Percentiles rank a stretch among this genome's conserved stretches.
Conservation (phyloP, 108 stramenopile species). For the Nitzschia sp. region DNA sequence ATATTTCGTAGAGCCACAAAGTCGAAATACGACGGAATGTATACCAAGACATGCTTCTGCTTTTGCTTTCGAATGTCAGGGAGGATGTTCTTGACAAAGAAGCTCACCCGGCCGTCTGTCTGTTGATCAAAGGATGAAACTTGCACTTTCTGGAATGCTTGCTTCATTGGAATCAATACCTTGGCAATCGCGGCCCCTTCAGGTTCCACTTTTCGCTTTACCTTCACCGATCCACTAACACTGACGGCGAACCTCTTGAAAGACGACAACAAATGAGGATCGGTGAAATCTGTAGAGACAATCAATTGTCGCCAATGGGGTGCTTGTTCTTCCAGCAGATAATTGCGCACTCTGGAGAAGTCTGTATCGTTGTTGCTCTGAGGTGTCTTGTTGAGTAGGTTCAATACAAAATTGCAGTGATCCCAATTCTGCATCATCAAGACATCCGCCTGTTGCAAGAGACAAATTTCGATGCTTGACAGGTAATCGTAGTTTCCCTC, state of each 20-base stretch:
- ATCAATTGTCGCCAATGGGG: conserved; percentile 83
- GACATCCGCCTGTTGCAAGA: conserved; percentile 77
- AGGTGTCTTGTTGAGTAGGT: conserved; percentile 77
- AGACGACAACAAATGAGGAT: conserved; percentile 73
- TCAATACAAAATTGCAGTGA: conserved; percentile 77
- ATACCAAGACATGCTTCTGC: conserved; percentile 87
- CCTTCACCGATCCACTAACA: conserved; percentile 63
- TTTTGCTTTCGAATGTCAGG: conserved; percentile 71
- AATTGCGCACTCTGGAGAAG: conserved; percentile 91
- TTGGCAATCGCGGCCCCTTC: conserved; percentile 68
- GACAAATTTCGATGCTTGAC: conserved; percentile 89
- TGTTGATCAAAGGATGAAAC: conserved; percentile 59
- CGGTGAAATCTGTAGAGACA: conserved; percentile 60
- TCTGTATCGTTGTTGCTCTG: conserved; percentile 79
- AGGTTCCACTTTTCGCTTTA: conserved; percentile 45
- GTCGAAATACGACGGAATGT: conserved; percentile 92
- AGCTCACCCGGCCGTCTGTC: conserved; percentile 72
- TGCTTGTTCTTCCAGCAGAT: conserved; percentile 83
- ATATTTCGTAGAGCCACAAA: conserved; percentile 88
- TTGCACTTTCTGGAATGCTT: conserved; percentile 88
- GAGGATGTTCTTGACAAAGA: conserved; percentile 79
- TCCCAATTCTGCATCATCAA: conserved; percentile 97
- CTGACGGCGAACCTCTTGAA: conserved; percentile 74
- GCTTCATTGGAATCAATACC: conserved; percentile 73
- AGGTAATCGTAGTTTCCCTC: conserved; percentile 73